Percentiles rank a stretch among this genome's conserved stretches.
Conservation (phyloP, 768 basidiomycete species). For the Mycena rebaudengoi region DNA sequence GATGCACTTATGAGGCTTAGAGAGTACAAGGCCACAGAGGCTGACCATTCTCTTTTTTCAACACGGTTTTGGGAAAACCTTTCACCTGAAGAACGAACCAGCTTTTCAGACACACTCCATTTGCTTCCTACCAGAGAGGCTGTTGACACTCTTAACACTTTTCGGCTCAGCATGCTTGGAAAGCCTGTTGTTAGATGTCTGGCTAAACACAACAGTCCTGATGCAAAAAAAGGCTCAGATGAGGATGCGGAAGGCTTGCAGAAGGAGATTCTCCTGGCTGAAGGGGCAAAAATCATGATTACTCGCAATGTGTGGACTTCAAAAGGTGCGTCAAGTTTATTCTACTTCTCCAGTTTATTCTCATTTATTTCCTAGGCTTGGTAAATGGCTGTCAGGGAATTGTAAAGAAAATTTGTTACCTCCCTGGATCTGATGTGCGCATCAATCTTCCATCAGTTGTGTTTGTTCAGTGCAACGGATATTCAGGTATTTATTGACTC, state of each 20-base stretch:
- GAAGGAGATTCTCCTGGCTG: neutral
- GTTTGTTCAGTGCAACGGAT: neutral
- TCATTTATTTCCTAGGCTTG: neutral
- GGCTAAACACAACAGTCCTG: neutral
- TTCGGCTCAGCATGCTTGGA: neutral
- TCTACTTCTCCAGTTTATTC: neutral
- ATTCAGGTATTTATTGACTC: neutral
- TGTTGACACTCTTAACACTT: neutral
- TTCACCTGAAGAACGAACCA: neutral
- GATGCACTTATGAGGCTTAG: constrained; percentile 4
- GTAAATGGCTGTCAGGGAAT: neutral
- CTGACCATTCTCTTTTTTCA: neutral
- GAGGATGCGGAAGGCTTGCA: constrained; percentile 5
- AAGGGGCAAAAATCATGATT: neutral
- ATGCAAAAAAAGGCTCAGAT: neutral
- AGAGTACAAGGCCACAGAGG: neutral
- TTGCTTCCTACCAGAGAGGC: constrained; percentile 16
- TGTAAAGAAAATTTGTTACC: constrained; percentile 1
- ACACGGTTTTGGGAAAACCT: constrained; percentile 4
- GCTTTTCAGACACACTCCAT: neutral
- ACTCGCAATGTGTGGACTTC: no score
- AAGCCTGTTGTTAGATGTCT: constrained; percentile 4
- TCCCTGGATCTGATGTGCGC: neutral
- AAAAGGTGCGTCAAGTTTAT: no score
- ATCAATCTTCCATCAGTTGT: neutral